Percentiles rank a stretch among this genome's conserved stretches.
Evolutionary conservation across 768 basidiomycete species (phyloP).

Genomic region (Daedalea quercina): DNA sequence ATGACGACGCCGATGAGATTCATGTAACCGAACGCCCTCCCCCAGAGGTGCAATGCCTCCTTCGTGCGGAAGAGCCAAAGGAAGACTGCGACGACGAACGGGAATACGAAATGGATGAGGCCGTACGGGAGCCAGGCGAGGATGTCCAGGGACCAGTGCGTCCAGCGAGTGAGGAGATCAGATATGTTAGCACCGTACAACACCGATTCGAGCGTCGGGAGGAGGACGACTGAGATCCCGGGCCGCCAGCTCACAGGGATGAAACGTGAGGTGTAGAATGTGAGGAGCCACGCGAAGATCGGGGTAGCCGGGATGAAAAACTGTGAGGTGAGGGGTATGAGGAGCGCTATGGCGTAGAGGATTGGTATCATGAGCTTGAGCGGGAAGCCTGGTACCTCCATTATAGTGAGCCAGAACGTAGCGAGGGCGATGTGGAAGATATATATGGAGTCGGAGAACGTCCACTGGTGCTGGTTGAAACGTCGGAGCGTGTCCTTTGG

Average conservation of each 20-base stretch:
- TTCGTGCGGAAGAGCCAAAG: slow-evolving; percentile 88
- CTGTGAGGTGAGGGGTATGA: slow-evolving; percentile 83
- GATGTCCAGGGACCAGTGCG: slow-evolving; percentile 87
- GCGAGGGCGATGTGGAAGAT: slow-evolving; percentile 58
- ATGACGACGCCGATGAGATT: slow-evolving; percentile 83
- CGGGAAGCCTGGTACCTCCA: slow-evolving; percentile 65
- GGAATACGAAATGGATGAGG: slow-evolving; percentile 83
- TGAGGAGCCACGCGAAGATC: slow-evolving; percentile 78
- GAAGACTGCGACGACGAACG: slow-evolving; percentile 79
- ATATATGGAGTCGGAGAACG: slow-evolving; percentile 52
- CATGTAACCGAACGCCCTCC: slow-evolving; percentile 85
- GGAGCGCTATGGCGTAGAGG: slow-evolving; percentile 58
- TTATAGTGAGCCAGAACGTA: slow-evolving; percentile 65
- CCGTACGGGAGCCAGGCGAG: slow-evolving; percentile 97
- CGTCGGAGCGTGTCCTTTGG: slow-evolving; percentile 58
- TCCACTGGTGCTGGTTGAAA: slow-evolving; percentile 51
- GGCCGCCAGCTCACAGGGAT: slow-evolving; percentile 76
- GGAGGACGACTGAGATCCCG: slow-evolving; percentile 80
- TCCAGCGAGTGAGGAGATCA: slow-evolving; percentile 91
- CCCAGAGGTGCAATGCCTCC: slow-evolving; percentile 79
- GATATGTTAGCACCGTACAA: slow-evolving; percentile 97
- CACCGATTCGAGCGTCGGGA: slow-evolving; percentile 92
- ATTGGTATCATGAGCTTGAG: slow-evolving; percentile 73
- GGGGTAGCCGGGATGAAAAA: slow-evolving; percentile 89
- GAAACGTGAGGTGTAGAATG: slow-evolving; percentile 82